Percentiles rank a stretch among this genome's conserved stretches.
phyloP scores from a whole-genome alignment of 352 stramenopile species.

The Globisporangium emineosum region DNA sequence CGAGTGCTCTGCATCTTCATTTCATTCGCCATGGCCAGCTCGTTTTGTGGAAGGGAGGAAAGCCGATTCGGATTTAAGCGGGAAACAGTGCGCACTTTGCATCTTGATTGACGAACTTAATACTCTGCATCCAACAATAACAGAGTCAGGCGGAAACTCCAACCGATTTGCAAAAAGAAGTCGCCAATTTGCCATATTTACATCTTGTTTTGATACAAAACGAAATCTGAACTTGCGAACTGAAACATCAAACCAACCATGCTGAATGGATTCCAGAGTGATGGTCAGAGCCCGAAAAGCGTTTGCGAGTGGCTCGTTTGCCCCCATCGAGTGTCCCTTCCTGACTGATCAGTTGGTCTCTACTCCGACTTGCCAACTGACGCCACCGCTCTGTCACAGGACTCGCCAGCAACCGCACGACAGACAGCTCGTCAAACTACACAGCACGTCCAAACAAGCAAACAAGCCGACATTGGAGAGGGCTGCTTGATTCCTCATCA shows the following conservation, averaged over 20 bases:
- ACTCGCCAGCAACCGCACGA: not conserved
- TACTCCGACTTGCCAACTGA: conserved; percentile 7
- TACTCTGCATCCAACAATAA: not conserved
- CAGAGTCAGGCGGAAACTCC: not conserved
- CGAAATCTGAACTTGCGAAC: not conserved
- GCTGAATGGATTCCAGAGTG: not conserved
- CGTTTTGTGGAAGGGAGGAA: not conserved
- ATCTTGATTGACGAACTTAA: not conserved
- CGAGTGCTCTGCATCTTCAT: not conserved
- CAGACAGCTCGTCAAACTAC: not conserved
- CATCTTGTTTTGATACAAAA: not conserved
- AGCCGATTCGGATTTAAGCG: not conserved
- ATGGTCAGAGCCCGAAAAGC: not conserved
- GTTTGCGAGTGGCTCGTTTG: not conserved
- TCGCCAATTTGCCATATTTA: not conserved
- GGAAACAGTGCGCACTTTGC: not conserved
- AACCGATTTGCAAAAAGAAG: not conserved
- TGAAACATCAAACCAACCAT: not conserved
- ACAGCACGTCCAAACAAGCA: not conserved
- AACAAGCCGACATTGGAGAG: not conserved
- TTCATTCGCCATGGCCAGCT: not conserved
- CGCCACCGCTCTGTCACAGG: conserved; percentile 12
- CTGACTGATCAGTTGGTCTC: not conserved
- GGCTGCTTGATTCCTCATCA: conserved; percentile 7
- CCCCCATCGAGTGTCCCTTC: not conserved